Evolutionary conservation across 257 asterid species (phyloP), one percentile per base, ranked within the genome.

Genomic region (Euphrasia confusa): DNA sequence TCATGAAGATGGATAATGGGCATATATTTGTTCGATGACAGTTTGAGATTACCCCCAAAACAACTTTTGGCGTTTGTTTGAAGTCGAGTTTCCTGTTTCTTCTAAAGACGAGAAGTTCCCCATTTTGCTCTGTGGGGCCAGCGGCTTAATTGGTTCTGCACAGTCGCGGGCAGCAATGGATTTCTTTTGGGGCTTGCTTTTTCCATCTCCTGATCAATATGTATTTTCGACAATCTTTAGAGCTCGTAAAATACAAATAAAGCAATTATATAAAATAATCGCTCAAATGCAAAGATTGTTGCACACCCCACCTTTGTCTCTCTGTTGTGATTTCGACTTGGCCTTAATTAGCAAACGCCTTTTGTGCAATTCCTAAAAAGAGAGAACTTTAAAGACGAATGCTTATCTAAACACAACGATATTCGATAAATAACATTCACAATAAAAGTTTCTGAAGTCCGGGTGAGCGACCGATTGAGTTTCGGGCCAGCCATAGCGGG

Each of bases 321-420:
- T 84, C 63, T 78, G 79, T 33, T 75, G 78, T 21, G 58, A 33
- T 74, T 81, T 85, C 58, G 95, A 74, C 75, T 66, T 84, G 58
- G 94, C 79, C 77, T 88, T 88, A 62, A 88, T 78, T 63, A 82
- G 88, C 49, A 90, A 80, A 17, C 96, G 95, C 71, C 95, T 82
- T 74, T 48, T 67, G 56, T 82, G 98, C 79, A 90, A 66, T 80
- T 90, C 98, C 98, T 90, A 28, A 58, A 54, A 35, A 45, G 39
- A 56, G 44, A 60, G 44, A 33, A 14, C 47, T 11, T 26, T 3
- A 50, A 11, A 32, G 28, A 5, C 7, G 8, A 6, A 14, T 32
- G 63, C 5, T 32, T 56, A 28, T 12, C 28, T 39, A 11, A 37
- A 9, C 39, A 15, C 54, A 8, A 17, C 58, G 24, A 14, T n/a